Evolutionary conservation across 352 stramenopile genomes (phyloP).

Genomic region (Globisporangium echinulatum): DNA sequence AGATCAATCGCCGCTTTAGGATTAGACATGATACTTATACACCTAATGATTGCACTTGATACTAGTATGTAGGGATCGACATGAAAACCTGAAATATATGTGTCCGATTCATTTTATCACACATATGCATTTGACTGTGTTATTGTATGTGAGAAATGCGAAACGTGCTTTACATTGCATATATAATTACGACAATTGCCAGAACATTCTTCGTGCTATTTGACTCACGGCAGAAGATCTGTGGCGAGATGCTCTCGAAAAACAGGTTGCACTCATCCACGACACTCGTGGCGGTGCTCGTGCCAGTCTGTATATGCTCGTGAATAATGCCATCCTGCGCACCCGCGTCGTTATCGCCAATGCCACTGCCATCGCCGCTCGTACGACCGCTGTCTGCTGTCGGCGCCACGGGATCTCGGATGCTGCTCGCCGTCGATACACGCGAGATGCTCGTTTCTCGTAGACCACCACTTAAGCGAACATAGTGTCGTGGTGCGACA

Average conservation of each 20-base stretch:
- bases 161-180: no score
- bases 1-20: no score
- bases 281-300: background rate
- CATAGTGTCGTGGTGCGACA: conserved; percentile 56
- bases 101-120: no score
- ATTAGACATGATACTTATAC: no score
- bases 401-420: background rate
- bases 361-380: background rate
- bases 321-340: background rate
- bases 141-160: no score
- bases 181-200: no score
- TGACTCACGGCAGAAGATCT: background rate
- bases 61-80: no score
- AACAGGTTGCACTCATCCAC: conserved; percentile 6
- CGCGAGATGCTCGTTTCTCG: conserved; percentile 49
- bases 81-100: no score
- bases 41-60: no score
- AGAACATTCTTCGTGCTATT: background rate
- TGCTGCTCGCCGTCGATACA: conserved; percentile 31
- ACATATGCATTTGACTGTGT: no score
- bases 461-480: conserved; percentile 74
- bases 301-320: no score
- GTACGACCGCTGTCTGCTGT: background rate
- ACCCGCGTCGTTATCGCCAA: background rate
- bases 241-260: conserved; percentile 6